Evolutionary conservation across 805 yeast genomes (phyloP).

Genomic region (Sporopachydermia quercuum): DNA sequence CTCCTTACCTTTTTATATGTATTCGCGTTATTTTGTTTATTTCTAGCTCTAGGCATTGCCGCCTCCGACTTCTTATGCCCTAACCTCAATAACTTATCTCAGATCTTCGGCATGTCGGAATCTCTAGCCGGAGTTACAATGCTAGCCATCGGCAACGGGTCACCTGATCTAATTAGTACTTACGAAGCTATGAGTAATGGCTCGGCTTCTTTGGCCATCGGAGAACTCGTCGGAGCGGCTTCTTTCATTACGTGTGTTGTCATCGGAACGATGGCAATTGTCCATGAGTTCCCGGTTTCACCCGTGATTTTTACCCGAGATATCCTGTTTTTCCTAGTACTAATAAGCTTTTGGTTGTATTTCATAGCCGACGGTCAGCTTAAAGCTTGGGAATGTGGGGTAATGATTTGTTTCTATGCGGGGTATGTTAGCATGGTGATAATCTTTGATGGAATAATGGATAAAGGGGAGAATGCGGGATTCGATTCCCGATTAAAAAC

Average conservation of each 20-base stretch:
- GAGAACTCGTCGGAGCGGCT: constrained; percentile 28
- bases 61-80: constrained; percentile 29
- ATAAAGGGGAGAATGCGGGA: too few species aligned
- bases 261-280: constrained; percentile 24
- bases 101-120: constrained; percentile 22
- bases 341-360: not conserved
- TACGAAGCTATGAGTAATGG: constrained; percentile 24
- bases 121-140: constrained; percentile 29
- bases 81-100: constrained; percentile 25
- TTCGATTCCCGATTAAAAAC: too few species aligned
- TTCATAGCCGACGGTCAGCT: constrained; percentile 1
- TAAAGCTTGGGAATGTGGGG: not conserved
- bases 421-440: not conserved
- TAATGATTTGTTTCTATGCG: not conserved
- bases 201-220: constrained; percentile 24
- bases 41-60: constrained; percentile 23
- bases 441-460: not conserved
- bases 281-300: constrained; percentile 25
- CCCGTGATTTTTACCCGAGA: constrained; percentile 21
- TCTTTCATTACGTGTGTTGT: constrained; percentile 25
- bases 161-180: constrained; percentile 28
- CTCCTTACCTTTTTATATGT: not conserved
- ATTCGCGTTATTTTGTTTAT: constrained; percentile 9
- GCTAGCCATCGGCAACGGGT: constrained; percentile 30
- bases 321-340: not conserved